Base-by-base conservation (phyloP, 306 rosid genomes). In the Citrullus colocynthis region DNA sequence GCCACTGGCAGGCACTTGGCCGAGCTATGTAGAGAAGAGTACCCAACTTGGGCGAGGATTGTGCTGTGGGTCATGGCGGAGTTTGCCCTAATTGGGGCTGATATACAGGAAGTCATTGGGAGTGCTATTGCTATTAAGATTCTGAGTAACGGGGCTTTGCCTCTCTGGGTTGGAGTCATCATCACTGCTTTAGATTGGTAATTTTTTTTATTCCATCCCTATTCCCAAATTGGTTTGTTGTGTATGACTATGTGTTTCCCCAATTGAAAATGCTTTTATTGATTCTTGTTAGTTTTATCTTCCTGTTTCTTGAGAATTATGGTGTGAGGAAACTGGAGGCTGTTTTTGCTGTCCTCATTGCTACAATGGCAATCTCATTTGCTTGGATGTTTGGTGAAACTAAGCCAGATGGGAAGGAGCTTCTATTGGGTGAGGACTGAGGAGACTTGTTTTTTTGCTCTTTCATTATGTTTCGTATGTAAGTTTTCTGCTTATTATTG, bases 341-440 rank as follows among this genome's bases (percentile, higher is more conserved):
- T 3, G 93, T 91, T 79, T 96, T 96, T 30, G 98, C 98, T 28
- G 88, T 96, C 78, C 96, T 96, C 2, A 96, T 96, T 80, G 99
- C 85, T 13, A 72, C 87, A 17, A 96, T 96, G 99, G 99, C 93
- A 7, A 16, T 96, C 45, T 80, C 99, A 18, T 96, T 96, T 85
- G 99, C 99, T 1, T 96, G 99, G 99, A 92, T 96, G 98, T 96
- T 92, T 84, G 98, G 97, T 9, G 88, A 96, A 82, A 82, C 99
- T 48, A 90, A 87, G 82, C 99, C 99, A 1, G 79, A 83, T 49
- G 99, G 97, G 55, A 80, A 66, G 73, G 99, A 92, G 78, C 93
- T 96, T 85, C 93, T 96, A 82, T 73, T 92, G 15, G 99, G 99
- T 96, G 79, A 77, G 72, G 32, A 9, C 32, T 65, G 28, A 65